Evolutionary conservation across 768 basidiomycete genomes (phyloP), one percentile per base, ranked within the genome.

Genomic region (Auricularia cornea): DNA sequence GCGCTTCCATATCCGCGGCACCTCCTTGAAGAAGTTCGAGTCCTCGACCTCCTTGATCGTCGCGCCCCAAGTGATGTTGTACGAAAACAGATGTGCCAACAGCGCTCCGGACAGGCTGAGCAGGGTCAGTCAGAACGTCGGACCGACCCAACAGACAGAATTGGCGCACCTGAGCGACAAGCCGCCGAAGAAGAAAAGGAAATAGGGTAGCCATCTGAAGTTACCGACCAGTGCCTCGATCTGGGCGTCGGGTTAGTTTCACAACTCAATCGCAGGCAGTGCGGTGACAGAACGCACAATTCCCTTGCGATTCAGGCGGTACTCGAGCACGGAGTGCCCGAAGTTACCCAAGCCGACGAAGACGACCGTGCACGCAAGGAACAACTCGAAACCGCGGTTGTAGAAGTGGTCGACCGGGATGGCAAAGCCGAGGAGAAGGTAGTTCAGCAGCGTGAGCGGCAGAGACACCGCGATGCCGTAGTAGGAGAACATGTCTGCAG

Each of bases 1-100:
- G 3, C 92, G 87, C 66, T 85, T 84, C 70, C 88, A 77, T 71
- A 95, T 93, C 63, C 84, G 83, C 1, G 94, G 94, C 14, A 94
- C 85, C 73, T 96, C 93, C 62, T 89, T 83, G 83, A 90, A 94
- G 79, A 96, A 94, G 72, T 94, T 94, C 4, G 89, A 90, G 59
- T 84, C 81, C 73, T 94, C 88, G 44, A 94, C 90, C 73, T 91
- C 89, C 82, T 93, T 94, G 68, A 83, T 83, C 3, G 90, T 92
- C 4, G 89, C 85, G 28, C 84, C 83, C 90, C 90, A 92, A 11
- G 44, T 48, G 20, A 48, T 48, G 44, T 48, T 48, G 44, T 48
- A 48, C 44, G 83, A 83, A 69, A 84, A 80, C 23, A 85, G 32
- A 71, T 86, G 84, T 1, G 82, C 79, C 54, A 82, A 18, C 44